Evolutionary conservation across 2,329 filamentous ascomycete species (phyloP), one percentile per base, ranked within the genome.

Genomic region (Colletotrichum sp.): DNA sequence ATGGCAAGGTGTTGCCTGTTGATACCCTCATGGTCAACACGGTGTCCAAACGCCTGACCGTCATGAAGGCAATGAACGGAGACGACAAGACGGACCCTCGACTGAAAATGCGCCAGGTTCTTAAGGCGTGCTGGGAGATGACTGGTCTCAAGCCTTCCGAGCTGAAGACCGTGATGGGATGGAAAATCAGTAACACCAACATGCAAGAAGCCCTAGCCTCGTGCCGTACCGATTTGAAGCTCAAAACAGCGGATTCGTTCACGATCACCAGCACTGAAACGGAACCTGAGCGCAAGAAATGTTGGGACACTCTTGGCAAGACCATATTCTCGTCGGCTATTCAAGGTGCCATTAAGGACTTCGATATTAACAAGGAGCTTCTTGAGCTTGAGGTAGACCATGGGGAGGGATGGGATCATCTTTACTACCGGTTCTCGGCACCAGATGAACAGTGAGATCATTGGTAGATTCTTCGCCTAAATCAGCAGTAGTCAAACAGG

Each of bases 41-140:
- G n/a, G 2, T 13, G 2, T 4, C 34, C 9, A 68, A 68, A 4
- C 69, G 69, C 14, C 32, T 71, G 7, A 71, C 62, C 4, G 52
- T 71, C 14, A 8, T 68, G 8, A 43, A 21, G 63, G 69, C 62
- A 14, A 71, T 71, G 69, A 71, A 71, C 26, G 63, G 24, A 3
- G 6, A 8, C 13, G 69, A 71, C 16, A 30, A 2, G 7, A 48
- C 26, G 4, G 6, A 18, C 7, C 62, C 62, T 10, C 62, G 34
- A 4, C 34, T 71, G 7, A 68, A 28, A 21, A 71, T 71, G 69
- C 62, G 69, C 4, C 7, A 71, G 26, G 52, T 71, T 18, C 62
- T 71, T n/a, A 59, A 59, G 18, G 43, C 56, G 7, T 71, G 69
- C 52, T 68, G 62, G 69, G 58, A 14, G 6, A 48, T 59, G 69